phyloP scores from a whole-genome alignment of 1,284 basidiomycete genomes.

The Fomes fomentarius region DNA sequence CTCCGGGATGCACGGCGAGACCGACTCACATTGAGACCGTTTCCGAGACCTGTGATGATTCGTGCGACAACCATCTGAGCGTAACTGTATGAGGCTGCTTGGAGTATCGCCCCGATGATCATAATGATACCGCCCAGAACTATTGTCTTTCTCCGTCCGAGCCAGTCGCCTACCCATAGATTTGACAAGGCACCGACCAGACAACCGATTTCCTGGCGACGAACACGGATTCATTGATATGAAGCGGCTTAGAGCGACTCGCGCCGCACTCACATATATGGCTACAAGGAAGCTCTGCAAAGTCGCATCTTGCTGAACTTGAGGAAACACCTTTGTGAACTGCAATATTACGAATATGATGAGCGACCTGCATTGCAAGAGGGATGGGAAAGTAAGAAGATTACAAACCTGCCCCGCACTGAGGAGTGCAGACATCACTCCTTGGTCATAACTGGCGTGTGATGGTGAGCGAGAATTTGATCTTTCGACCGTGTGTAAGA shows the following conservation, averaged over 20 bases:
- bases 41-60: slow-evolving; percentile 66
- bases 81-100: slow-evolving; percentile 56
- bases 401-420: slow-evolving; percentile 47
- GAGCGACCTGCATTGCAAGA: no score
- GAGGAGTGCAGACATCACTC: slow-evolving; percentile 64
- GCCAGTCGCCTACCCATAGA: slow-evolving; percentile 56
- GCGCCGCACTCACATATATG: slow-evolving; percentile 53
- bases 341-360: slow-evolving; percentile 16
- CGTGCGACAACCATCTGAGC: slow-evolving; percentile 64
- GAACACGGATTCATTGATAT: no score
- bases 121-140: slow-evolving; percentile 56
- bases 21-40: slow-evolving; percentile 61
- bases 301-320: slow-evolving; percentile 52
- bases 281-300: slow-evolving; percentile 58
- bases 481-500: not conserved
- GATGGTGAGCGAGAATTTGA: not conserved
- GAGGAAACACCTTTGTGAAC: slow-evolving; percentile 56
- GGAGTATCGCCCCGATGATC: slow-evolving; percentile 66
- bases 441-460: slow-evolving; percentile 60
- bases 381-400: not conserved
- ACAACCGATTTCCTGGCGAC: slow-evolving; percentile 53
- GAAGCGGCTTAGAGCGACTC: no score
- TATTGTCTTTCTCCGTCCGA: slow-evolving; percentile 57
- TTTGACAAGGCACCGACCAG: slow-evolving; percentile 54
- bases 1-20: no score